A percentile compares a stretch with the other conserved stretches of the same genome.
Evolutionary conservation across 441 rosid genomes (phyloP).

Genomic region (Pelargonium fulgidum): DNA sequence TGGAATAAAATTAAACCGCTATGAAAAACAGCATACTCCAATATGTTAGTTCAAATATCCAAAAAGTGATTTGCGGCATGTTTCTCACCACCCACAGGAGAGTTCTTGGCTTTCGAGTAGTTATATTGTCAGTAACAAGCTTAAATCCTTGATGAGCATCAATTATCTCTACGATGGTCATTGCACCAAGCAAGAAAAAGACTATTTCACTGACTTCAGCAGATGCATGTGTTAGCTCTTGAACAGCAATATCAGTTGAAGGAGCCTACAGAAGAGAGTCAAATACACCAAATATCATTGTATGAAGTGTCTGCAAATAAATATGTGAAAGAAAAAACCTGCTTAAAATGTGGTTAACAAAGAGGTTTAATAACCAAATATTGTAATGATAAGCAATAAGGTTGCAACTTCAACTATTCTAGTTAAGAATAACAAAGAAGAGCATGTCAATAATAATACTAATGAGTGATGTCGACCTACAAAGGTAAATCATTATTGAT

Average conservation of each 20-base stretch:
- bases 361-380: no score
- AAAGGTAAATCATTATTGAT: no score
- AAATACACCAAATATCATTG: constrained; percentile 8
- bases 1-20: not conserved
- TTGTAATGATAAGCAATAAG: no score
- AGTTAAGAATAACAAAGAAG: no score
- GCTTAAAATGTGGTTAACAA: no score
- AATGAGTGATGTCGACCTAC: no score
- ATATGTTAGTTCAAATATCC: not conserved
- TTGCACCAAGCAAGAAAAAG: constrained; percentile 92
- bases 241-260: constrained; percentile 76
- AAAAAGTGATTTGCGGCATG: not conserved
- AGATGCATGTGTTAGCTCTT: constrained; percentile 77
- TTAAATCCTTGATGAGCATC: constrained; percentile 99
- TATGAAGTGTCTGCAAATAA: no score
- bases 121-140: constrained; percentile 89
- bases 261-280: constrained; percentile 61
- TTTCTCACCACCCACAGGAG: constrained; percentile 82
- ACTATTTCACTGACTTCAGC: constrained; percentile 94
- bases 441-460: no score
- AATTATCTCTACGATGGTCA: constrained; percentile 93
- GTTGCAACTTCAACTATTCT: no score
- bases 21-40: not conserved
- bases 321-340: no score
- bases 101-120: constrained; percentile 71